A percentile compares a stretch with the other conserved stretches of the same genome.
Evolutionary conservation across 441 rosid species (phyloP).

Genomic region (Eruca vesicaria): DNA sequence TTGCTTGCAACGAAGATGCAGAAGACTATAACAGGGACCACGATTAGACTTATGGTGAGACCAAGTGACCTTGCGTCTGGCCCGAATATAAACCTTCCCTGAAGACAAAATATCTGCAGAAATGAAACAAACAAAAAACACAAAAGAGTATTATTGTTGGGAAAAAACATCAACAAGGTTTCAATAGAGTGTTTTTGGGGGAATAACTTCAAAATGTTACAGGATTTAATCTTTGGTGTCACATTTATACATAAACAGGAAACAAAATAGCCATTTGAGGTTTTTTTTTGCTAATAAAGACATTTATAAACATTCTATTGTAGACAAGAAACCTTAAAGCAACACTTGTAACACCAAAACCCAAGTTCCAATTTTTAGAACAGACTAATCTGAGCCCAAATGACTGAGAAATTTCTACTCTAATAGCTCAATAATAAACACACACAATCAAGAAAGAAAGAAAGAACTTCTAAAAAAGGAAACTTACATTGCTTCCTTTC

Average conservation of each 20-base stretch:
- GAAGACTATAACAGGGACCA: conserved; percentile 48
- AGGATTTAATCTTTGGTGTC: background rate
- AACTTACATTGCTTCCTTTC: conserved; percentile 59
- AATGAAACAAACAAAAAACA: background rate
- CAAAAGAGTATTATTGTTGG: background rate
- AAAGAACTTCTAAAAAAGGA: too few species aligned
- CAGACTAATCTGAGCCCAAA: background rate
- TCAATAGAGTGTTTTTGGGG: background rate
- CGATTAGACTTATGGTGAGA: conserved; percentile 44
- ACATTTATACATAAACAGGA: too few species aligned
- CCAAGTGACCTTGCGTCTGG: conserved; percentile 55
- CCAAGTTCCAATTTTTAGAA: conserved; percentile 6
- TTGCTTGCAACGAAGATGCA: conserved; percentile 46
- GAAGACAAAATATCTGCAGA: conserved; percentile 49
- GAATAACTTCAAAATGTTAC: background rate
- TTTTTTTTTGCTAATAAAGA: background rate
- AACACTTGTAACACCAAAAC: background rate
- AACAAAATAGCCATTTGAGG: too few species aligned
- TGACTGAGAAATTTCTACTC: background rate
- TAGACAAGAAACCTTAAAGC: background rate
- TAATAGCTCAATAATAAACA: background rate
- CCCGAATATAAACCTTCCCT: conserved; percentile 62
- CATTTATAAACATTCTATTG: background rate
- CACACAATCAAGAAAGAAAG: conserved; percentile 7
- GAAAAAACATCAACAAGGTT: background rate